Evolutionary conservation across 768 basidiomycete species (phyloP).

Genomic region (Ephemerocybe angulata): DNA sequence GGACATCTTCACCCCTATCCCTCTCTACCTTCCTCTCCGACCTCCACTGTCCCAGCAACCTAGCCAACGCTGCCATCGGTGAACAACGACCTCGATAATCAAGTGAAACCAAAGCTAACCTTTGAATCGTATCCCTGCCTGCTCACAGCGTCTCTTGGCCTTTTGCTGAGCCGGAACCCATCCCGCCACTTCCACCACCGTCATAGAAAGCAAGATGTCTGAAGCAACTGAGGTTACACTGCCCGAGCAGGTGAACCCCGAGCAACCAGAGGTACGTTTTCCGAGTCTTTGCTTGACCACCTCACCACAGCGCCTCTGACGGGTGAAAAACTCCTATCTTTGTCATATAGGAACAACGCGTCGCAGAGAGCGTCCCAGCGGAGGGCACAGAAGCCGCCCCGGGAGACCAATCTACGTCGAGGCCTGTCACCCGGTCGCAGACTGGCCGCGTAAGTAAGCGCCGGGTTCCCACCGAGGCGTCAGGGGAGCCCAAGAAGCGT

Average conservation of each 20-base stretch:
- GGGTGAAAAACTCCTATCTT: conserved; percentile 10
- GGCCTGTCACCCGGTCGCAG: conserved; percentile 36
- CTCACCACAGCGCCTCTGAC: conserved; percentile 9
- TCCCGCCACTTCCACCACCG: not conserved
- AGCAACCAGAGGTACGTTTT: conserved; percentile 7
- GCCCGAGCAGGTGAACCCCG: not conserved
- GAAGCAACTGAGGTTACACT: not conserved
- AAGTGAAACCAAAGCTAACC: too few species aligned
- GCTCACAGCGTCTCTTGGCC: not conserved
- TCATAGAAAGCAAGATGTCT: not conserved
- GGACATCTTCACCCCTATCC: conserved; percentile 9
- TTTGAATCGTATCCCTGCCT: not conserved
- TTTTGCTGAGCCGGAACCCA: not conserved
- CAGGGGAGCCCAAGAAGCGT: conserved; percentile 6
- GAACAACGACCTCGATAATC: not conserved
- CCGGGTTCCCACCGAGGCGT: conserved; percentile 19
- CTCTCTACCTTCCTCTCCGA: not conserved
- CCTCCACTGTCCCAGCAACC: not conserved
- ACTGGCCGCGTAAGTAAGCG: conserved; percentile 29
- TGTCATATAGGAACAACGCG: conserved; percentile 5
- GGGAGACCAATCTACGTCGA: conserved; percentile 8
- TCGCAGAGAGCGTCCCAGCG: not conserved
- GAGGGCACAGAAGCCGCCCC: conserved; percentile 1
- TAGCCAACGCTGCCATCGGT: not conserved
- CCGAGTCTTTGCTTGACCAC: conserved; percentile 14